phyloP scores from a whole-genome alignment of 78 protist species.

The Dictyostelium citrinum region DNA sequence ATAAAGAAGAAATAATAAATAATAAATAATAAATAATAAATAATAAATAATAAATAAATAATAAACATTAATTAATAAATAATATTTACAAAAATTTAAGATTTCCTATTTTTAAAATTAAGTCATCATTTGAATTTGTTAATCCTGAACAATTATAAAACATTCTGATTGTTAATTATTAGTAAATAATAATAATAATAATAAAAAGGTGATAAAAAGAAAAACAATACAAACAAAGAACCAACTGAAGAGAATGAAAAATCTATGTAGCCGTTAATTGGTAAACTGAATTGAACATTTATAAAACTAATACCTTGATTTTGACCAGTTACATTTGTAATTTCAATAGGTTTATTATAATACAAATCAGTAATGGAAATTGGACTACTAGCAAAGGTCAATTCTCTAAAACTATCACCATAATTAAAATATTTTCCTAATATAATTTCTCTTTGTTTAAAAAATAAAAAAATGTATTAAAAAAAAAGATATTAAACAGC shows the following conservation, averaged over 20 bases:
- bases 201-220: no score
- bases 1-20: no score
- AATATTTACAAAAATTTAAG: background rate
- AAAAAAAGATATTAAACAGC: no score
- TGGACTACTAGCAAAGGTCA: background rate
- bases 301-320: no score
- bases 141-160: background rate
- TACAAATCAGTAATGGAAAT: background rate
- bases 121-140: background rate
- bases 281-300: background rate
- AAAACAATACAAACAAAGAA: background rate
- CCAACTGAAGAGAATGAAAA: background rate
- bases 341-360: background rate
- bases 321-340: no score
- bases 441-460: background rate
- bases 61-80: background rate
- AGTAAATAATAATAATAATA: no score
- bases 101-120: background rate
- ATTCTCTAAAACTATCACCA: background rate
- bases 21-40: no score
- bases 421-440: background rate
- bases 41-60: no score
- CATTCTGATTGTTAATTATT: background rate
- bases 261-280: background rate
- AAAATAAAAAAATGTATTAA: no score